Percentiles rank a stretch among this genome's conserved stretches.
phyloP scores from a whole-genome alignment of 2,329 filamentous ascomycete species.

The Botrytis cinerea region DNA sequence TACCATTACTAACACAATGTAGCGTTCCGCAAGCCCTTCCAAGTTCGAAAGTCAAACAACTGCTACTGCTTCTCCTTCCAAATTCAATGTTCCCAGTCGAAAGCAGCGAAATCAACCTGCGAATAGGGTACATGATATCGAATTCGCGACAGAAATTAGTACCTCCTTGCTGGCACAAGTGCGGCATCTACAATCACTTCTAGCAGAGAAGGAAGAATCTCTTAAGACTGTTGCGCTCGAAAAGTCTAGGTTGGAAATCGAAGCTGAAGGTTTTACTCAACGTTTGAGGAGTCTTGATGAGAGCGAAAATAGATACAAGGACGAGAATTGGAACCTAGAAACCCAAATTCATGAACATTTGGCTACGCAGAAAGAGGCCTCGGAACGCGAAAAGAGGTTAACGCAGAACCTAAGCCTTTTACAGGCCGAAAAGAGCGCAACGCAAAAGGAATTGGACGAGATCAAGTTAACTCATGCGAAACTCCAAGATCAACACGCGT shows the following conservation, averaged over 20 bases:
- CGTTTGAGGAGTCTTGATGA: conserved; percentile 83
- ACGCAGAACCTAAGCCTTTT: conserved; percentile 69
- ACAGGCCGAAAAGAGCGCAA: conserved; percentile 71
- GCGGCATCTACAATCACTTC: conserved; percentile 79
- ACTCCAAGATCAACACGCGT: conserved; percentile 76
- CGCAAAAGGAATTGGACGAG: conserved; percentile 89
- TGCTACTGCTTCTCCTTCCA: conserved; percentile 81
- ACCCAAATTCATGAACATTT: conserved; percentile 85
- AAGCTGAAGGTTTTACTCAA: conserved; percentile 76
- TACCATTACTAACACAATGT: conserved; percentile 33
- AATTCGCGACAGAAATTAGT: conserved; percentile 97
- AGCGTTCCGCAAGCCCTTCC: conserved; percentile 71
- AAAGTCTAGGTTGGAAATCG: conserved; percentile 77
- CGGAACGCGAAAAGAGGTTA: conserved; percentile 81
- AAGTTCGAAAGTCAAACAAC: conserved; percentile 84
- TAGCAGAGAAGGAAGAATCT: conserved; percentile 85
- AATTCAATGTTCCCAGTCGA: conserved; percentile 81
- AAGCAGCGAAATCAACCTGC: conserved; percentile 88
- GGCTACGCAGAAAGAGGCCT: conserved; percentile 70
- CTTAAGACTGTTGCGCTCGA: conserved; percentile 74
- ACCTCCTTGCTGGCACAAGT: conserved; percentile 93
- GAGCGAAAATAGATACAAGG: conserved; percentile 93
- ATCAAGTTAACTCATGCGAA: conserved; percentile 78
- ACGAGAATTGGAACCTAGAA: conserved; percentile 98
- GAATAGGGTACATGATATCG: conserved; percentile 89